Base-by-base conservation (phyloP, 495 filamentous ascomycete species). In the Hypoxylon intermedium region DNA sequence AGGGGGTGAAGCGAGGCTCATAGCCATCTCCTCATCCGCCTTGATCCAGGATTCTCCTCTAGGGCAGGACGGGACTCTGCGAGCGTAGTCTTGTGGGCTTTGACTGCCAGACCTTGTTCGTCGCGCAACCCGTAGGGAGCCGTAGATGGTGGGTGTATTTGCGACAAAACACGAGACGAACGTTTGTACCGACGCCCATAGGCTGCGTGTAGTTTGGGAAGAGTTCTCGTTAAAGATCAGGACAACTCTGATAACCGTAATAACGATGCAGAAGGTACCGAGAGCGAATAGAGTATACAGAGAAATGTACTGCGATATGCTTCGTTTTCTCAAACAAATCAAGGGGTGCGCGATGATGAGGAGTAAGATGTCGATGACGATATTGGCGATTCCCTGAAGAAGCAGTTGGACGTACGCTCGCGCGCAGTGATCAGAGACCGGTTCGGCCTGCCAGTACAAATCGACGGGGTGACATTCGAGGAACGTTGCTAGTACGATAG, bases 111-210 rank as follows among this genome's bases (percentile, higher is more conserved):
- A 60, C n/a, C 23, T 59, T 15, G 64, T 64, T 16, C 55, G 51
- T 19, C 60, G 52, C 31, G 44, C 42, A 26, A 65, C 68, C 3
- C 68, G 65, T 11, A 69, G 42, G n/a, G 66, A 71, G 5, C 68
- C 68, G 47, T 72, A 80, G 5, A 80, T 59, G 0, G 74, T 74
- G 0, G 76, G 76, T 6, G 72, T 68, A 55, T 79, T 80, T 9
- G 77, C 75, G 2, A 80, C 77, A 15, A 79, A 73, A 21, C 74
- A 67, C 15, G 77, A 75, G 13, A 73, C 71, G n/a, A 80, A 65
- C 20, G 74, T 58, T 28, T 80, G 76, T 12, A 76, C 65, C 1
- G 71, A 74, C 11, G 72, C 77, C 75, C 76, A 79, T 1, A 77
- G 63, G 1, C 68, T 78, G 12, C 77, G 71, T 9, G 72, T 78